Evolutionary conservation across 2,329 filamentous ascomycete genomes (phyloP), one percentile per base, ranked within the genome.

Genomic region (Mycosphaerella arachidis): DNA sequence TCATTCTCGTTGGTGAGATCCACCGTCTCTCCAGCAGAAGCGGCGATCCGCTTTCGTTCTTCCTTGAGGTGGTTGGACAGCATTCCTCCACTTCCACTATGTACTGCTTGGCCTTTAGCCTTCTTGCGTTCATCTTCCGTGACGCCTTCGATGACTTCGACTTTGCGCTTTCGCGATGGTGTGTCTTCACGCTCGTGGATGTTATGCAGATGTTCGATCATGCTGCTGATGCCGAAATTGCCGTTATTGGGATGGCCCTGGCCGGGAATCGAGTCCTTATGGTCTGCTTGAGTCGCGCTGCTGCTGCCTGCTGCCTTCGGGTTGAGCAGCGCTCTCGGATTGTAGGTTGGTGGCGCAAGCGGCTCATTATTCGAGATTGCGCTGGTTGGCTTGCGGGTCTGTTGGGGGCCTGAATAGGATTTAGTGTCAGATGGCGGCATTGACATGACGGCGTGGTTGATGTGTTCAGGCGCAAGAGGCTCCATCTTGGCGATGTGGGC

Each of bases 141-240:
- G 52, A 80, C 76, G 20, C 75, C 71, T 13, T 81, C 77, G 8
- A 51, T 53, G 16, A 58, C 56, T 18, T 64, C 56, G 20, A 67
- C 74, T 70, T 86, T 92, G 55, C 86, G 86, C 75, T 93, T 93
- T 30, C 48, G 46, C 13, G 81, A 77, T 20, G 89, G 84, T 70
- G 73, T 80, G 67, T 79, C 63, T 30, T 62, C 78, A 29, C 92
- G 88, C 55, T 87, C 82, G 65, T 90, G 83, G 13, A 95, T 84
- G 65, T 88, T 86, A 72, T 92, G 90, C 71, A 92, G 80, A 33
- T 85, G 83, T 73, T 95, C 90, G 50, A 96, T 84, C 77, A 92
- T 84, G 57, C 77, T 76, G 9, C 82, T 80, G 66, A 85, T 81
- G 29, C 84, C 83, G 16, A 57, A 24, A 7, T 55, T 53, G 40